Base-by-base conservation (phyloP, 2,329 filamentous ascomycete species). In the Metarhizium humberi region DNA sequence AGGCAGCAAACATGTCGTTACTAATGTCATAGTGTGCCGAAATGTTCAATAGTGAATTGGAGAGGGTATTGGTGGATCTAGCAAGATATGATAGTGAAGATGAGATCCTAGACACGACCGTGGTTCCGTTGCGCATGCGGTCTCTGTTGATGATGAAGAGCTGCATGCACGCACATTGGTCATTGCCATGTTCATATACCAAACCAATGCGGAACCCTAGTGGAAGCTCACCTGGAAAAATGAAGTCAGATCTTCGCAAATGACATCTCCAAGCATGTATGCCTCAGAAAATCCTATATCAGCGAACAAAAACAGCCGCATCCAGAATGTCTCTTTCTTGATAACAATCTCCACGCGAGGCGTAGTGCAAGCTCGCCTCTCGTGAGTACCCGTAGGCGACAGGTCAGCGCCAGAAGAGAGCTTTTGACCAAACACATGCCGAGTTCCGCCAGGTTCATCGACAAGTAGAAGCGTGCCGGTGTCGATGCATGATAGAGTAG, bases 221-320 rank as follows among this genome's bases (percentile, higher is more conserved):
- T 13, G 45, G 11, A 29, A 25, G 58, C 71, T 62, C 64, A 84
- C 81, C 66, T 81, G 78, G 67, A 90, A 89, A 65, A 90, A 88
- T 2, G 77, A 76, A 1, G 83, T 84, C 61, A 90, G 66, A 65
- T 89, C 80, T 11, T 78, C 71, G 57, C 85, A 88, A 52, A 82
- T 79, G 32, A 88, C 76, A 66, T 90, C 86, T 48, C 82, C 83
- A 16, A 89, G 74, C 84, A 90, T 89, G 64, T 87, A 89, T 32
- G 84, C 80, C 66, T 87, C 83, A 13, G 85, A 81, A 59, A 90
- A 88, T 3, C 86, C 86, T 84, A 90, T 88, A 67, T 90, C 86
- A 42, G 81, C 84, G 64, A 88, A 87, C 32, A 90, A 69, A 49
- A 85, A 76, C 52, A 88, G 69, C 45, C 86, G 78, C 63, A 87